Percentiles rank a stretch among this genome's conserved stretches.
Evolutionary conservation across 129 eudicot species (phyloP).

Genomic region (Lactuca saligna): DNA sequence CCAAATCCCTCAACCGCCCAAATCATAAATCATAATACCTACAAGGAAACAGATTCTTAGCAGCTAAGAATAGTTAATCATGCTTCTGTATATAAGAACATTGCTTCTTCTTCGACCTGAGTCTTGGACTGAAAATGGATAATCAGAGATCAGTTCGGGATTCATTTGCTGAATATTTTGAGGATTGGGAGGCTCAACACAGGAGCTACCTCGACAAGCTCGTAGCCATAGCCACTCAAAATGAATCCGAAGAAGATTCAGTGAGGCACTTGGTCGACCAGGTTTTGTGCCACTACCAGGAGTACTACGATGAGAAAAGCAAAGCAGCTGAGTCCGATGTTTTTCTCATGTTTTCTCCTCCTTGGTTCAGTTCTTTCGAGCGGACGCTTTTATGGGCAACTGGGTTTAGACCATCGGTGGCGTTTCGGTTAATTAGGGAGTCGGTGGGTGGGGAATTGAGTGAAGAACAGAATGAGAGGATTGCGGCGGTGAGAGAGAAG

Average conservation of each 20-base stretch:
- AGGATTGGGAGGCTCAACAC: constrained; percentile 34
- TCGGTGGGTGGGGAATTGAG: constrained; percentile 23
- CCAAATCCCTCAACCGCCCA: constrained; percentile 1
- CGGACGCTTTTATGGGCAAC: constrained; percentile 38
- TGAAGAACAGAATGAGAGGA: constrained; percentile 22
- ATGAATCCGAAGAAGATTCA: constrained; percentile 1
- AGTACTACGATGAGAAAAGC: constrained; percentile 38
- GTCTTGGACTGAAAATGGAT: constrained; percentile 9
- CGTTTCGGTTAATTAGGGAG: constrained; percentile 26
- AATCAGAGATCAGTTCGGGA: background rate
- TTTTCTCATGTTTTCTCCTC: constrained; percentile 41
- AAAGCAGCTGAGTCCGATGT: constrained; percentile 34
- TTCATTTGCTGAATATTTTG: constrained; percentile 30
- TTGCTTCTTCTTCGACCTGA: background rate
- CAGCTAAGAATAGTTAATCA: constrained; percentile 6
- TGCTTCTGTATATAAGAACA: constrained; percentile 13
- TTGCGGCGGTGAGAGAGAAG: constrained; percentile 25
- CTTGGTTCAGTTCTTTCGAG: constrained; percentile 58
- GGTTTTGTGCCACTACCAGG: constrained; percentile 40
- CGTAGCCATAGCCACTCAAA: constrained; percentile 10
- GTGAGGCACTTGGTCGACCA: constrained; percentile 32
- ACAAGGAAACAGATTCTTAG: constrained; percentile 6
- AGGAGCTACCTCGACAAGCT: constrained; percentile 26
- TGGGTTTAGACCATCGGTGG: constrained; percentile 49
- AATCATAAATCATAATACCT: background rate